Evolutionary conservation across 148 eudicot genomes (phyloP).

Genomic region (Spergularia bocconei): DNA sequence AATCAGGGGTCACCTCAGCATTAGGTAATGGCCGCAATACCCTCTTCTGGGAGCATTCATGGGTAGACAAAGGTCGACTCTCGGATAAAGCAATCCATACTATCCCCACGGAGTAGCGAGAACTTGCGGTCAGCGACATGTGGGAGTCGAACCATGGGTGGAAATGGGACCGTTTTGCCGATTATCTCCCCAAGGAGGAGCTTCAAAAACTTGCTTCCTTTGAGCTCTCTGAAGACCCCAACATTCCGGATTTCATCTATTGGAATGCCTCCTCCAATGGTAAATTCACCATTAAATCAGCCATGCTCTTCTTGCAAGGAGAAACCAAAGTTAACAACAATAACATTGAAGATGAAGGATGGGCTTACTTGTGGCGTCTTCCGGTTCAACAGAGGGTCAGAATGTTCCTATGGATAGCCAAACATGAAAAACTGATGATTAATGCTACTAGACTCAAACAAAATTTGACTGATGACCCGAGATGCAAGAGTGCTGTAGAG

Average conservation of each 20-base stretch:
- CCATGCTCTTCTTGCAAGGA: not conserved
- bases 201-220: too few species aligned
- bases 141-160: not conserved
- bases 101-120: not conserved
- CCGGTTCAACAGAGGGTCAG: too few species aligned
- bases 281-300: not conserved
- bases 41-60: not conserved
- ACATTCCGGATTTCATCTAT: not conserved
- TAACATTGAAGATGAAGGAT: too few species aligned
- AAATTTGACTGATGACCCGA: too few species aligned
- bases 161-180: not conserved
- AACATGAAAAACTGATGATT: too few species aligned
- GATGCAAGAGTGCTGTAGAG: too few species aligned
- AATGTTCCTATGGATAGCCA: too few species aligned
- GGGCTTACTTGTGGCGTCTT: too few species aligned
- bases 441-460: too few species aligned
- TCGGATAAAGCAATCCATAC: too few species aligned
- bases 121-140: not conserved
- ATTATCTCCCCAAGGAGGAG: too few species aligned
- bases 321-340: too few species aligned
- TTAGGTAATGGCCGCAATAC: not conserved
- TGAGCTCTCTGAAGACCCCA: not conserved
- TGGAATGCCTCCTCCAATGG: not conserved
- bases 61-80: not conserved
- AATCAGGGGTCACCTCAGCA: rapidly evolving